Evolutionary conservation across 78 protist genomes (phyloP).

Genomic region (Mantamonas sphyraenae): DNA sequence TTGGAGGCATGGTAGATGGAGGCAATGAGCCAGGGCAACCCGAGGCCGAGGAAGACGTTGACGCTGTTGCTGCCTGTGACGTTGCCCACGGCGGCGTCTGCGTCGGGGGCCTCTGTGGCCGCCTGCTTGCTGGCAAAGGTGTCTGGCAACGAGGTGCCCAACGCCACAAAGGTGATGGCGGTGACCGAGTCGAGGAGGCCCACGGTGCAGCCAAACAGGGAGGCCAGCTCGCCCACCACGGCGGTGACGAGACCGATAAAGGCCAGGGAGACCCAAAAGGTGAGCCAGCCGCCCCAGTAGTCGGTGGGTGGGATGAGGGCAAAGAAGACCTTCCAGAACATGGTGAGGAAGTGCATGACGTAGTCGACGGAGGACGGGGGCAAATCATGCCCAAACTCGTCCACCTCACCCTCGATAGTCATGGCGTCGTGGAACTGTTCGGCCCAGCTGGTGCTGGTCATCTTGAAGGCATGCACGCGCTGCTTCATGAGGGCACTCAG

Average conservation of each 20-base stretch:
- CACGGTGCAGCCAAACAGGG: conserved; percentile 8
- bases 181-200: conserved; percentile 6
- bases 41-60: conserved; percentile 33
- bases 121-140: conserved; percentile 28
- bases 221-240: conserved; percentile 5
- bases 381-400: too few species aligned
- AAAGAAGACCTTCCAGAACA: conserved; percentile 17
- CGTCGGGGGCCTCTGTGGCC: background rate
- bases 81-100: conserved; percentile 30
- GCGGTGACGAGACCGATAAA: conserved; percentile 12
- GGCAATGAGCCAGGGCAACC: conserved; percentile 27
- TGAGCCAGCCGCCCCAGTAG: background rate
- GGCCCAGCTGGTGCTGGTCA: background rate
- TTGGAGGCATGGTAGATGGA: conserved; percentile 3
- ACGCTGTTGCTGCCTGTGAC: conserved; percentile 30
- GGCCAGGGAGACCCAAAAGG: conserved; percentile 3
- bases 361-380: background rate
- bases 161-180: conserved; percentile 37
- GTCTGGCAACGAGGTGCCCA: conserved; percentile 45
- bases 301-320: conserved; percentile 4
- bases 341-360: background rate
- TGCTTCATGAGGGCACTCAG: too few species aligned
- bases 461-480: too few species aligned
- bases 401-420: background rate
- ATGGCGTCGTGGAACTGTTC: conserved; percentile 4